These are phyloP conservation scores for Aspergillus affinis DNA, from an alignment of 495 filamentous ascomycete genomes.

Conservation along the genomic window DNA sequence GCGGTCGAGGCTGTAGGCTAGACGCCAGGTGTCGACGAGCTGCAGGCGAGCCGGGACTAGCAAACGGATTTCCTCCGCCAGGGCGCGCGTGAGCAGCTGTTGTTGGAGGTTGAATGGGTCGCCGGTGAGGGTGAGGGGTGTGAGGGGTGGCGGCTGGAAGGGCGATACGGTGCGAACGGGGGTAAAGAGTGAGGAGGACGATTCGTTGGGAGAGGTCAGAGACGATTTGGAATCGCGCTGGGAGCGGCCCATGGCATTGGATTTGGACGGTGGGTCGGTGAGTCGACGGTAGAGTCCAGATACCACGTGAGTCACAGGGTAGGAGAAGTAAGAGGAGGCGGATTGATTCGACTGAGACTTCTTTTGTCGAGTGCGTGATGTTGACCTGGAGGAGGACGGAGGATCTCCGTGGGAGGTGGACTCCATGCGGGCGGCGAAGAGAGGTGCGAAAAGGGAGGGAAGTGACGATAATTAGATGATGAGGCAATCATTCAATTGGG, in stretches of 20 bases:
- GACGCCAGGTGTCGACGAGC: constrained; percentile 79
- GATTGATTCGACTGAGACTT: constrained; percentile 31
- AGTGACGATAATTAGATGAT: background rate
- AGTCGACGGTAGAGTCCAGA: constrained; percentile 53
- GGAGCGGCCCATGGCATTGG: constrained; percentile 22
- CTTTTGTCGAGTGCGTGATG: constrained; percentile 34
- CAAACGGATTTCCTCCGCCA: constrained; percentile 93
- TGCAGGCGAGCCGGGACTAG: constrained; percentile 84
- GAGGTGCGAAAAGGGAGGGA: background rate
- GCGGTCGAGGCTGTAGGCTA: constrained; percentile 89
- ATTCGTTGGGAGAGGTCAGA: constrained; percentile 26
- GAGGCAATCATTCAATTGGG: constrained; percentile 7
- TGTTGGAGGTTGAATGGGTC: constrained; percentile 36
- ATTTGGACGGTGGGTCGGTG: constrained; percentile 43
- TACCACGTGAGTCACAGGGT: constrained; percentile 55
- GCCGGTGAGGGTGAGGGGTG: constrained; percentile 50
- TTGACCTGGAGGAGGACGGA: constrained; percentile 31
- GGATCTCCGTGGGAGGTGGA: constrained; percentile 21
- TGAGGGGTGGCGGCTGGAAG: constrained; percentile 60
- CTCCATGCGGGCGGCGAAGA: constrained; percentile 15
- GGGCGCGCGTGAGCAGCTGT: constrained; percentile 61
- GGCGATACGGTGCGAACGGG: constrained; percentile 55
- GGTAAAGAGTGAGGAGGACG: constrained; percentile 41
- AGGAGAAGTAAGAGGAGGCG: constrained; percentile 52
- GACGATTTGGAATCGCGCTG: constrained; percentile 20